Conservation (phyloP, 352 stramenopile species). For the Phytophthora palmivora region DNA sequence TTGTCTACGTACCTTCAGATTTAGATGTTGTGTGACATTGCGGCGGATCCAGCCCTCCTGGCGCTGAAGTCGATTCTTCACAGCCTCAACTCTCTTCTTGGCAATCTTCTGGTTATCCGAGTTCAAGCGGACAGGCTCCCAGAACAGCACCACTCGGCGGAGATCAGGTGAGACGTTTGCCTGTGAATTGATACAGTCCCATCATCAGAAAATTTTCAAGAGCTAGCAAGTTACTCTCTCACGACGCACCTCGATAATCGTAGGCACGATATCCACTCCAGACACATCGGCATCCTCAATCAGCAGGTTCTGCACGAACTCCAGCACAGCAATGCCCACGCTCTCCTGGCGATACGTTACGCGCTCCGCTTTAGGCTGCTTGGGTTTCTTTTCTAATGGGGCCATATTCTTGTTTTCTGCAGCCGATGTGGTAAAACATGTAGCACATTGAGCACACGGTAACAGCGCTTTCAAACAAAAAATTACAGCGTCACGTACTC, state of each 20-base stretch:
- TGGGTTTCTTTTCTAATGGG: conserved; percentile 77
- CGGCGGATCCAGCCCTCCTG: conserved; percentile 75
- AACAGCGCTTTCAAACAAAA: conserved; percentile 1
- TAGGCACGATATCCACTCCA: conserved; percentile 67
- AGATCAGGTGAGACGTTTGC: conserved; percentile 76
- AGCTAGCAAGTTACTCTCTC: too few relatives aligned
- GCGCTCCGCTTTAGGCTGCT: conserved; percentile 64
- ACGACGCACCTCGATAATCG: conserved; percentile 75
- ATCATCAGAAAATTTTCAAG: conserved; percentile 1
- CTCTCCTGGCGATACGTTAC: conserved; percentile 79
- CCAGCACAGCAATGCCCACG: conserved; percentile 67
- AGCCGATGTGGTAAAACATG: neutral
- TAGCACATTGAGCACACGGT: conserved; percentile 1
- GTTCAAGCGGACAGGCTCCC: conserved; percentile 73
- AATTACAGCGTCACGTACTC: conserved; percentile 38
- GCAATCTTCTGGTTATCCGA: conserved; percentile 76
- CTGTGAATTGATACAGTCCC: conserved; percentile 28
- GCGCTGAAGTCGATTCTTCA: conserved; percentile 67
- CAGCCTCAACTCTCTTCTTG: conserved; percentile 75
- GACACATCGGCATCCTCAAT: conserved; percentile 68
- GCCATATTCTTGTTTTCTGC: conserved; percentile 75
- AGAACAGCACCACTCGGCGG: conserved; percentile 70
- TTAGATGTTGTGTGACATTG: conserved; percentile 76
- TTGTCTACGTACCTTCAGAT: conserved; percentile 67
- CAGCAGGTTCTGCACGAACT: conserved; percentile 77